These are phyloP conservation scores for Terfezia claveryi DNA, from an alignment of 495 filamentous ascomycete genomes.

Conservation along the genomic window DNA sequence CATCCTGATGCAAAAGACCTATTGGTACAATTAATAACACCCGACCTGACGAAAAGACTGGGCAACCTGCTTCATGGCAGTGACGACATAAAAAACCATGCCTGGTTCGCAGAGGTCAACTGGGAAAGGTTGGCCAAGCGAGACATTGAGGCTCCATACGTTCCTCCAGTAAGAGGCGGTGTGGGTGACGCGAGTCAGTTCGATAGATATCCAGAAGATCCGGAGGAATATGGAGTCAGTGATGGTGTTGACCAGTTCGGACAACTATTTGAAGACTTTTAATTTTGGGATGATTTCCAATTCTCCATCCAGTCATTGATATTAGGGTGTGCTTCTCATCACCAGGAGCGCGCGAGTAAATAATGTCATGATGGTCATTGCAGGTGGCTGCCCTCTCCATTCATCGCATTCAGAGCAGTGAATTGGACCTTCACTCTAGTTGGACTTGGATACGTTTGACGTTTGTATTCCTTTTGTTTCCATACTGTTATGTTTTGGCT, in stretches of 20 bases:
- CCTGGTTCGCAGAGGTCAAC: slow-evolving; percentile 93
- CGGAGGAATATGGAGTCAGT: slow-evolving; percentile 47
- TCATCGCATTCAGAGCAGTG: too few species aligned
- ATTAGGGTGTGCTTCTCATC: too few species aligned
- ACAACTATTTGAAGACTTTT: slow-evolving; percentile 54
- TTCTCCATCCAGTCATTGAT: too few species aligned
- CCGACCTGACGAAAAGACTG: slow-evolving; percentile 81
- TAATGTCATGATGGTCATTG: too few species aligned
- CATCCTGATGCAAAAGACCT: slow-evolving; percentile 84
- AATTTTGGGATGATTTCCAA: slow-evolving; percentile 1
- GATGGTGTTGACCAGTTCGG: slow-evolving; percentile 32
- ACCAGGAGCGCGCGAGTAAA: too few species aligned
- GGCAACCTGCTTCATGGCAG: slow-evolving; percentile 87
- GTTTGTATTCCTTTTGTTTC: too few species aligned
- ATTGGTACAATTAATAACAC: slow-evolving; percentile 75
- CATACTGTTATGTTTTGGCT: too few species aligned
- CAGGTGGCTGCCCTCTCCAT: too few species aligned
- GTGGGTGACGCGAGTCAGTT: slow-evolving; percentile 93
- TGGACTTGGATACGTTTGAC: too few species aligned
- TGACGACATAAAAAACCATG: slow-evolving; percentile 80
- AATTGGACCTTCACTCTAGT: too few species aligned
- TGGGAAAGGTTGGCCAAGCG: slow-evolving; percentile 86
- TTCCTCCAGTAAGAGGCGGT: slow-evolving; percentile 83
- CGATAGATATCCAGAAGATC: slow-evolving; percentile 92
- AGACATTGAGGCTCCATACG: slow-evolving; percentile 96